These are phyloP conservation scores for Rehmannia glutinosa DNA, from an alignment of 257 asterid genomes.

Conservation along the genomic window DNA sequence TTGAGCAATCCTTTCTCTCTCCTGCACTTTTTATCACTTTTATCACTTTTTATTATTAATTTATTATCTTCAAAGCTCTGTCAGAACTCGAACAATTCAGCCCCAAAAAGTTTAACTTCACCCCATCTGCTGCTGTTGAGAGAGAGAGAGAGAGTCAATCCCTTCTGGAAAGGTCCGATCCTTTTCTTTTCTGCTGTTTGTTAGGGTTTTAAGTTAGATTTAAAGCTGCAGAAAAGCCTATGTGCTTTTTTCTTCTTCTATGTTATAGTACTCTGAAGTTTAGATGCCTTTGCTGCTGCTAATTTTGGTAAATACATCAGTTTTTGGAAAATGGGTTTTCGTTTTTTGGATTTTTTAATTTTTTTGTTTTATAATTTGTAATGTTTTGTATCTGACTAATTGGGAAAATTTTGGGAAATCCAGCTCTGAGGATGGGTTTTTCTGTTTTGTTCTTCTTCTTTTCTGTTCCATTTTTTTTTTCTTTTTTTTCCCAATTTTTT, in stretches of 20 bases:
- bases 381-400: neutral
- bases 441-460: too few relatives aligned
- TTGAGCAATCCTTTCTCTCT: constrained; percentile 23
- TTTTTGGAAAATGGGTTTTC: constrained; percentile 14
- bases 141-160: neutral
- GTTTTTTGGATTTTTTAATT: neutral
- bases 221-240: constrained; percentile 19
- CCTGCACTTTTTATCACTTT: constrained; percentile 42
- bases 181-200: constrained; percentile 14
- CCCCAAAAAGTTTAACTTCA: constrained; percentile 7
- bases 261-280: constrained; percentile 7
- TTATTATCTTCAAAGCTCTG: constrained; percentile 19
- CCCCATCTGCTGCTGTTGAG: constrained; percentile 21
- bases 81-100: constrained; percentile 23
- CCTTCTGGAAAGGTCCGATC: constrained; percentile 29
- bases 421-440: constrained; percentile 5
- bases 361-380: neutral
- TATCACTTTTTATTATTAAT: constrained; percentile 16
- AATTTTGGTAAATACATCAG: constrained; percentile 19
- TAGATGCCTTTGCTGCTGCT: constrained; percentile 13
- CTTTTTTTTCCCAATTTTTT: neutral
- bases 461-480: neutral
- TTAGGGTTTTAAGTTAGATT: constrained; percentile 25
- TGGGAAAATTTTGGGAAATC: constrained; percentile 5
- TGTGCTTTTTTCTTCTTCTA: constrained; percentile 11